phyloP scores from a whole-genome alignment of 2,329 filamentous ascomycete species.

The Microcera coccophila region DNA sequence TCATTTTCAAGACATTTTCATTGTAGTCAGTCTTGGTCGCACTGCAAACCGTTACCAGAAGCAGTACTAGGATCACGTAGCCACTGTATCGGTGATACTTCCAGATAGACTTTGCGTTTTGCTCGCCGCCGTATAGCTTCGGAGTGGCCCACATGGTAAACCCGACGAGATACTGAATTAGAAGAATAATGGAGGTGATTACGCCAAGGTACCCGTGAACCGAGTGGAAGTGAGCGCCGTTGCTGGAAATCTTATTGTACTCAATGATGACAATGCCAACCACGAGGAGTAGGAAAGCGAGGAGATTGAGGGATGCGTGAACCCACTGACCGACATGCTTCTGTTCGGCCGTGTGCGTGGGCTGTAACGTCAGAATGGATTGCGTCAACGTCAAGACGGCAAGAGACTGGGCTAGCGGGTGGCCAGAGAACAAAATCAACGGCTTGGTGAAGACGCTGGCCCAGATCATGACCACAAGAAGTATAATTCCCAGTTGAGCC shows the following conservation, averaged over 20 bases:
- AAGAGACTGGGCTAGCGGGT: slow-evolving; percentile 68
- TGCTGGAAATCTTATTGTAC: slow-evolving; percentile 73
- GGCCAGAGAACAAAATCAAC: slow-evolving; percentile 79
- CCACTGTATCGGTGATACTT: slow-evolving; percentile 83
- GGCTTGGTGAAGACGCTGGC: slow-evolving; percentile 65
- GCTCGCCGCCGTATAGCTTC: slow-evolving; percentile 69
- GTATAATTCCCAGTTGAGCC: slow-evolving; percentile 72
- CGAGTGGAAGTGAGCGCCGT: slow-evolving; percentile 71
- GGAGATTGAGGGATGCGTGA: slow-evolving; percentile 67
- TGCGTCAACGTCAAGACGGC: slow-evolving; percentile 74
- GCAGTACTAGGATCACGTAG: slow-evolving; percentile 66
- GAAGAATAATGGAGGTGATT: slow-evolving; percentile 64
- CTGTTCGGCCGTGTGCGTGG: slow-evolving; percentile 71
- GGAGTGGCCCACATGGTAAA: slow-evolving; percentile 79
- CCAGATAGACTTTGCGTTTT: slow-evolving; percentile 77
- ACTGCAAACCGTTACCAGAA: slow-evolving; percentile 69
- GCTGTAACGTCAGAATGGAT: slow-evolving; percentile 80
- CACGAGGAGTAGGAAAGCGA: slow-evolving; percentile 59
- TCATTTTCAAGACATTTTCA: slow-evolving; percentile 62
- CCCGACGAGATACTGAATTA: slow-evolving; percentile 72
- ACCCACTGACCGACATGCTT: slow-evolving; percentile 59
- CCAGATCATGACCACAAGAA: slow-evolving; percentile 76
- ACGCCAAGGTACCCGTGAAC: slow-evolving; percentile 81
- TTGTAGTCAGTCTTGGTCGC: slow-evolving; percentile 77
- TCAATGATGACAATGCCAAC: slow-evolving; percentile 69